Evolutionary conservation across 1,284 basidiomycete species (phyloP), one percentile per base, ranked within the genome.

Genomic region (Moniliella sp.): DNA sequence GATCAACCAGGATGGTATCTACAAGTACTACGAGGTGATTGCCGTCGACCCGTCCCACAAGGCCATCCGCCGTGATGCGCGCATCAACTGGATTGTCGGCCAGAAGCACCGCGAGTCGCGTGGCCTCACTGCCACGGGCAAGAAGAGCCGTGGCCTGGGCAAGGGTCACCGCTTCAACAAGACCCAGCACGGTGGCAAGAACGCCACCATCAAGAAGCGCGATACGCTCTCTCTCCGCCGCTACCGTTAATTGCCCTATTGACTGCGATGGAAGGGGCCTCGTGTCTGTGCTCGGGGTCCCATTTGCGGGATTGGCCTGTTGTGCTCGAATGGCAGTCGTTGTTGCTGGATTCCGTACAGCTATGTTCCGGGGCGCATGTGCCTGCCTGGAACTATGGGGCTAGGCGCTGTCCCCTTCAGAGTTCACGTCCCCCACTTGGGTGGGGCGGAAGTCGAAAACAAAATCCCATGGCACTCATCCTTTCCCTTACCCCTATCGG

Each of bases 1-100:
- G 88, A 69, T 99, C 63, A 94, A 94, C 70, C 82, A 93, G 68
- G 86, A 94, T 63, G 86, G 86, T 68, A 81, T 94, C 26, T 93
- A 93, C 76, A 93, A 93, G 43, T 97, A 91, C 71, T 97, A 76
- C 68, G 88, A 97, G 65, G 83, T 99, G 56, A 97, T 99, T 62
- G 74, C 88, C 49, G 84, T 99, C 39, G 88, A 99, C 61, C 83
- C 81, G 39, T 74, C 64, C 59, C 80, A 84, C 69, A 84, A 83
- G 64, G 81, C 78, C 45, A 80, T 86, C 61, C 57, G 81, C 66
- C 78, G 86, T 45, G 88, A 99, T 62, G 67, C 88, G 45, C 73
- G 83, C 56, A 93, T 99, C 71, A 94, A 82, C 76, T 94, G 86
- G 88, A 97, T 99, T 67, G 70, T 71, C 62, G 84, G 88, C 66